Percentiles rank a stretch among this genome's conserved stretches.
Conservation (phyloP, 163 green algal genomes). For the Scenedesmus sp. region DNA sequence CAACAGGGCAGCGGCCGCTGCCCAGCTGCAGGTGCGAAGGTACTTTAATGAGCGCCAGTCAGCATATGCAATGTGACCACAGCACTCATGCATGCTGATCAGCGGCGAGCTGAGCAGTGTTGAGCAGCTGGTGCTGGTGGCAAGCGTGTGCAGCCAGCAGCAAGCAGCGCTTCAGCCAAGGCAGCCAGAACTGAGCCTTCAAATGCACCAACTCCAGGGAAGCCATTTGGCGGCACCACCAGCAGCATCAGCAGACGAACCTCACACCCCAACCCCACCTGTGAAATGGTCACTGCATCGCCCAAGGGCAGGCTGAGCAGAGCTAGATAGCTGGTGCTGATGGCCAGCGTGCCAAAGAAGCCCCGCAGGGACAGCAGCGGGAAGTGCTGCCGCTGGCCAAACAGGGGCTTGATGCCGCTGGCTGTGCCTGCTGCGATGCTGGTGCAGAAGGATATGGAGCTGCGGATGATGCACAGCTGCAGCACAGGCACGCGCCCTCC, state of each 20-base stretch:
- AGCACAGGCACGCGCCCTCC: slow-evolving; percentile 45
- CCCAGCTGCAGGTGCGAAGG: too few species aligned
- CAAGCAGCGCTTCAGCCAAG: slow-evolving; percentile 6
- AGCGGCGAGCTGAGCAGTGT: slow-evolving; percentile 53
- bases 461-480: slow-evolving; percentile 46
- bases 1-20: too few species aligned
- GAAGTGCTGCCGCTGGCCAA: slow-evolving; percentile 37
- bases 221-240: too few species aligned
- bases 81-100: too few species aligned
- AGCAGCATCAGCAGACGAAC: neutral
- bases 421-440: slow-evolving; percentile 6
- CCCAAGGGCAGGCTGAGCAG: slow-evolving; percentile 57
- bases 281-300: slow-evolving; percentile 61
- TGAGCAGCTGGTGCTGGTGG: slow-evolving; percentile 31
- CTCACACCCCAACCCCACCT: neutral
- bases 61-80: slow-evolving; percentile 58
- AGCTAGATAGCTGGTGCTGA: slow-evolving; percentile 47
- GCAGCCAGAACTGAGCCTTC: too few species aligned
- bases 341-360: slow-evolving; percentile 33
- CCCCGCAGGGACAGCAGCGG: slow-evolving; percentile 34
- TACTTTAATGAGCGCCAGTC: too few species aligned
- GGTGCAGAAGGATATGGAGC: slow-evolving; percentile 25
- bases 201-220: too few species aligned
- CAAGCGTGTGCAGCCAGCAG: neutral
- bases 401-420: slow-evolving; percentile 26